Evolutionary conservation across 1,139 yeast genomes (phyloP).

Genomic region (Arxiozyma heterogenica): DNA sequence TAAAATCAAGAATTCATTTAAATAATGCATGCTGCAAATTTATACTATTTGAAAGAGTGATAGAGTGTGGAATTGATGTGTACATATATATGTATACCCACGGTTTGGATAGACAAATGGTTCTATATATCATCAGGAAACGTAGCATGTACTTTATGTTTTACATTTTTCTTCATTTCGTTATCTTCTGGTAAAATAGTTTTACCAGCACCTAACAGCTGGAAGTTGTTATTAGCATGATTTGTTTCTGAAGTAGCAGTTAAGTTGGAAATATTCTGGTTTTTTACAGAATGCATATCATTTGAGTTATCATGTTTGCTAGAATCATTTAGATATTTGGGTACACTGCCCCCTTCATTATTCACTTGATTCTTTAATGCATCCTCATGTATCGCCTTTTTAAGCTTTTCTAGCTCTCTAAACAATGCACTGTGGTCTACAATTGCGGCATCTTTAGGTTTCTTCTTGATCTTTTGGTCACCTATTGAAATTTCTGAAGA

Average conservation of each 20-base stretch:
- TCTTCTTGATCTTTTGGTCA: conserved; percentile 9
- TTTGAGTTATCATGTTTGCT: not conserved
- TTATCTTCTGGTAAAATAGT: conserved; percentile 26
- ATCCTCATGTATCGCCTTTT: conserved; percentile 20
- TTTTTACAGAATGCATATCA: not conserved
- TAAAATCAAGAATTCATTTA: not conserved
- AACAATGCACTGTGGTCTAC: conserved; percentile 26
- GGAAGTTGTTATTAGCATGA: conserved; percentile 16
- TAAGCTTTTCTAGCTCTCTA: conserved; percentile 22
- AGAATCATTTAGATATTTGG: conserved; percentile 2
- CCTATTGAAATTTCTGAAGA: conserved; percentile 9
- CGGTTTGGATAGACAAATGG: not conserved
- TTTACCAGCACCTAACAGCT: conserved; percentile 26
- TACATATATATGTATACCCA: not conserved
- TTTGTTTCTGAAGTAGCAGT: conserved; percentile 1
- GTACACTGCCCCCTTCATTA: not conserved
- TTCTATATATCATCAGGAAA: conserved; percentile 24
- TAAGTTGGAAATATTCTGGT: not conserved
- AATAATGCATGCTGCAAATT: not conserved
- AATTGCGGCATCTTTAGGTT: conserved; percentile 18
- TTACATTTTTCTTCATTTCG: conserved; percentile 9
- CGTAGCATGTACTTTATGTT: conserved; percentile 16
- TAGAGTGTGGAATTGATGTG: not conserved
- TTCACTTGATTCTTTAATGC: conserved; percentile 6
- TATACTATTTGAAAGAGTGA: not conserved